Conservation (phyloP, 2,329 filamentous ascomycete genomes). For the Pseudocercospora pini-densiflorae region DNA sequence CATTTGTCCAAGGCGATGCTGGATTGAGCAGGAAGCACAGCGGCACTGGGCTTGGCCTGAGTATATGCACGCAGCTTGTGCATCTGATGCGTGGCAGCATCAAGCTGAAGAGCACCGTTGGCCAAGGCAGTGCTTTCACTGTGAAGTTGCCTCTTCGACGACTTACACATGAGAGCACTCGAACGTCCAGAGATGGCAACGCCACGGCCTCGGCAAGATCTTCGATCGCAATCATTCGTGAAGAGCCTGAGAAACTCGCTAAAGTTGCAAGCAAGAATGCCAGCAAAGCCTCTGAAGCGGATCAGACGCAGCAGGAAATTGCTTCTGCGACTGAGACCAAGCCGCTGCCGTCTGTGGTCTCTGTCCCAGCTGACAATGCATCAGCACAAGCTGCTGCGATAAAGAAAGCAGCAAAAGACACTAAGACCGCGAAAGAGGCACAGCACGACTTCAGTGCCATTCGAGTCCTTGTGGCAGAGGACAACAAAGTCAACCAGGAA, state of each 20-base stretch:
- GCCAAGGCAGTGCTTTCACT: slow-evolving; percentile 78
- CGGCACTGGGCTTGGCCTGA: slow-evolving; percentile 84
- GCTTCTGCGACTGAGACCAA: background rate
- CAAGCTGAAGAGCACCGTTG: slow-evolving; percentile 70
- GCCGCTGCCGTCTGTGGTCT: background rate
- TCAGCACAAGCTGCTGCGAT: slow-evolving; percentile 44
- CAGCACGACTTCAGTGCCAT: slow-evolving; percentile 63
- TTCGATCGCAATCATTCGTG: slow-evolving; percentile 9
- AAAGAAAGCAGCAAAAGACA: slow-evolving; percentile 56
- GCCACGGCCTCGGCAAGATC: slow-evolving; percentile 10
- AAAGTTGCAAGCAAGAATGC: background rate
- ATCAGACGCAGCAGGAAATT: background rate
- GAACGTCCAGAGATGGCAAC: slow-evolving; percentile 1
- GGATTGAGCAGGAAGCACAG: slow-evolving; percentile 91
- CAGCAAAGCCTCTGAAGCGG: background rate
- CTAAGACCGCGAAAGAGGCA: slow-evolving; percentile 57
- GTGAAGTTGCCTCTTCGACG: slow-evolving; percentile 82
- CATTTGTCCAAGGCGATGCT: slow-evolving; percentile 88
- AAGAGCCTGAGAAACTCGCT: background rate
- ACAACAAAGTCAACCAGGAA: slow-evolving; percentile 68
- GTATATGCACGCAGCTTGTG: slow-evolving; percentile 86
- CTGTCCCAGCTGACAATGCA: slow-evolving; percentile 16
- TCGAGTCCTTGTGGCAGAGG: slow-evolving; percentile 84
- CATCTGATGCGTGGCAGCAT: slow-evolving; percentile 82
- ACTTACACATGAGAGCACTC: slow-evolving; percentile 44